Percentiles rank a stretch among this genome's conserved stretches.
phyloP scores from a whole-genome alignment of 2,329 filamentous ascomycete genomes.

The Exophiala phaeomuriformis region DNA sequence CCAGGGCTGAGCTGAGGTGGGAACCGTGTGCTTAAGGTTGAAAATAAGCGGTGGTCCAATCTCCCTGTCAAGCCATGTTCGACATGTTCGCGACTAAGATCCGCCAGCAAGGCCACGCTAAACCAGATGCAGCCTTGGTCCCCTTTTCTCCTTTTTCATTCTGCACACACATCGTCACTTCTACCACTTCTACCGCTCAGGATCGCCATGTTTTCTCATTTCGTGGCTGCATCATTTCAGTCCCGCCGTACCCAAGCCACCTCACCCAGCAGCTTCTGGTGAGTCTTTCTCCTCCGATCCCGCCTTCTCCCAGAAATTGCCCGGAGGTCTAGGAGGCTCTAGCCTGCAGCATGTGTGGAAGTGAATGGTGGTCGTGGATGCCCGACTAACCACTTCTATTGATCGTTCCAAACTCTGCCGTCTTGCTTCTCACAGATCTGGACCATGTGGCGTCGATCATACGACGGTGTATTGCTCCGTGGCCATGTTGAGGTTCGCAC shows the following conservation, averaged over 20 bases:
- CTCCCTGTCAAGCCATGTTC: neutral
- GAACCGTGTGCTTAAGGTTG: neutral
- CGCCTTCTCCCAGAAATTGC: neutral
- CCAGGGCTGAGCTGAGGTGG: too few relatives aligned
- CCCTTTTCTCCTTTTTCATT: neutral
- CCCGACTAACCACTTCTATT: too few relatives aligned
- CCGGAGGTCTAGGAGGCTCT: neutral
- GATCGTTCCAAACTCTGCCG: too few relatives aligned
- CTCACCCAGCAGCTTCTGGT: neutral
- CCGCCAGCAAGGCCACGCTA: neutral
- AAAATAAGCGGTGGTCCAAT: neutral
- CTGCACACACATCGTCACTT: neutral
- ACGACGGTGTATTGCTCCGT: neutral
- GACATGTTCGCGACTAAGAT: neutral
- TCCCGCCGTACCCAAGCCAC: neutral
- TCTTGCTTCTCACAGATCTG: neutral
- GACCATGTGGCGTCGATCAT: neutral
- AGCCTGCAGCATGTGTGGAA: neutral
- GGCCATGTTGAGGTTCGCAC: neutral
- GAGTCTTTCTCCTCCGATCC: neutral
- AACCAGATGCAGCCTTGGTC: neutral
- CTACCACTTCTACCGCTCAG: too few relatives aligned
- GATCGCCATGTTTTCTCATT: neutral
- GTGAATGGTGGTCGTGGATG: too few relatives aligned
- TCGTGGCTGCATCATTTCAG: neutral